Evolutionary conservation across 371 early-diverging fungal genomes (phyloP).

Genomic region (Conidiobolus incongruus): DNA sequence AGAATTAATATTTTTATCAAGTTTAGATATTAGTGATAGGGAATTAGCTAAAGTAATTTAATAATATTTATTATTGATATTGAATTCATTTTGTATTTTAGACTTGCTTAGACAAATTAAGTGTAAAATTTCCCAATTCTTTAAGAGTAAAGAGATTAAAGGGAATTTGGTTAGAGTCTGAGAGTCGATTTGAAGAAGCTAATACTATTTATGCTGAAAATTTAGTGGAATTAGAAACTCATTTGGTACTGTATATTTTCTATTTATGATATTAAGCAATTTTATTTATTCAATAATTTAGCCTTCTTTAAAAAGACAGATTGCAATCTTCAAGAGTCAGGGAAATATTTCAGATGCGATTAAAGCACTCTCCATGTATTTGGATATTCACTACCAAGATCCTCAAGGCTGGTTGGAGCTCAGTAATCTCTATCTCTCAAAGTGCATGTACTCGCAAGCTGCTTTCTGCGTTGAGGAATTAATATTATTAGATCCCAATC

Average conservation of each 20-base stretch:
- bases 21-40: constrained; percentile 48
- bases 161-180: constrained; percentile 46
- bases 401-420: constrained; percentile 75
- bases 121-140: constrained; percentile 31
- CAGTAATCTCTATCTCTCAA: constrained; percentile 34
- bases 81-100: constrained; percentile 5
- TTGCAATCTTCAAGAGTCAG: constrained; percentile 39
- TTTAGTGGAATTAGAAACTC: constrained; percentile 35
- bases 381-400: constrained; percentile 65
- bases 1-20: constrained; percentile 61
- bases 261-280: not conserved
- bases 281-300: constrained; percentile 5
- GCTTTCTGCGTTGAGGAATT: constrained; percentile 77
- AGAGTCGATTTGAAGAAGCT: constrained; percentile 39
- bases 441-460: constrained; percentile 39
- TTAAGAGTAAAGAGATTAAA: constrained; percentile 34
- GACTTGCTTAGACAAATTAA: constrained; percentile 29
- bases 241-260: constrained; percentile 18
- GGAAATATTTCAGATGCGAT: constrained; percentile 50
- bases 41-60: constrained; percentile 26
- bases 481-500: constrained; percentile 52
- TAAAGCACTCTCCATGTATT: constrained; percentile 33
- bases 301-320: constrained; percentile 42
- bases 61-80: not conserved
- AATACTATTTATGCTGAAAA: constrained; percentile 31